Percentiles rank a stretch among this genome's conserved stretches.
phyloP scores from a whole-genome alignment of 129 eudicot genomes.

The Daucus carota region DNA sequence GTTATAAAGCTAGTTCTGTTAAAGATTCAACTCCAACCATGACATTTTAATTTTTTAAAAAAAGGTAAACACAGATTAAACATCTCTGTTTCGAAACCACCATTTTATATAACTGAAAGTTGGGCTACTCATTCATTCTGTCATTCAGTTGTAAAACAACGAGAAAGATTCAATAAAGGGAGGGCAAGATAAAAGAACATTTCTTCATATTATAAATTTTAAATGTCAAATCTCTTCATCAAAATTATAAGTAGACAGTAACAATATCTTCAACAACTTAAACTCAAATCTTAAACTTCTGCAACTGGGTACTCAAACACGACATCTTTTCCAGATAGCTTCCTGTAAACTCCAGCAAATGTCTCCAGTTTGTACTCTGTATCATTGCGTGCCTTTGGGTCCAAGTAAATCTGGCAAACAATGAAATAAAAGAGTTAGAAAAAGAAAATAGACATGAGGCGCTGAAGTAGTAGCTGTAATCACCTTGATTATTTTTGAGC shows the following conservation, averaged over 20 bases:
- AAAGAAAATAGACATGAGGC: background rate
- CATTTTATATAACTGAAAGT: no score
- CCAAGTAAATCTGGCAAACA: conserved; percentile 47
- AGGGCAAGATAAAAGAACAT: no score
- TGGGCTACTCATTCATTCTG: no score
- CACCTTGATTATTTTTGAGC: conserved; percentile 68
- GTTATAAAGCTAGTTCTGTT: no score
- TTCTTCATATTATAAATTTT: no score
- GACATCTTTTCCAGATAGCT: conserved; percentile 72
- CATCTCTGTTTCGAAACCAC: no score
- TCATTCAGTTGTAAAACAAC: no score
- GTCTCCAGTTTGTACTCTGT: conserved; percentile 83
- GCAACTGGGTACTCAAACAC: conserved; percentile 56
- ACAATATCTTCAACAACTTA: background rate
- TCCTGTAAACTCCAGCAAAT: conserved; percentile 62
- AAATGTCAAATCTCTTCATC: conserved; percentile 14
- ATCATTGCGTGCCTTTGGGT: conserved; percentile 64
- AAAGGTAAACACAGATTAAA: no score
- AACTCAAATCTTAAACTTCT: conserved; percentile 28
- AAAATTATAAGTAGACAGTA: conserved; percentile 24
- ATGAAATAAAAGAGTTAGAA: background rate
- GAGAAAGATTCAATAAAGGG: no score
- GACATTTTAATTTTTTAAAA: no score
- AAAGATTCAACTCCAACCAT: no score
- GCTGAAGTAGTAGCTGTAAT: background rate